phyloP scores from a whole-genome alignment of 352 stramenopile genomes.

The Pythium utonaiense region DNA sequence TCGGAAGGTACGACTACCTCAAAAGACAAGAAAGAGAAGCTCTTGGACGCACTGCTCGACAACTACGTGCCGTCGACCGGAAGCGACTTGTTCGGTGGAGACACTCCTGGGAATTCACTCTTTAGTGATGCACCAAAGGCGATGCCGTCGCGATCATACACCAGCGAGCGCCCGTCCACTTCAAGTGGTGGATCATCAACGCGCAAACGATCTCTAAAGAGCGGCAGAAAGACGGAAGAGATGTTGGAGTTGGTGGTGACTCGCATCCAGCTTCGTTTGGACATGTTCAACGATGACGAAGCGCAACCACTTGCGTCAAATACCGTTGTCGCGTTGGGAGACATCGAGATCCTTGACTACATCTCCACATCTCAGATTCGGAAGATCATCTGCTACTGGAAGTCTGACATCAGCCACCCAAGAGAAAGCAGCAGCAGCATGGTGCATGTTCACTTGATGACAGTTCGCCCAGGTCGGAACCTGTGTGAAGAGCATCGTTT shows the following conservation, averaged over 20 bases:
- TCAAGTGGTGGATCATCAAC: background rate
- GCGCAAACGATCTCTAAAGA: conserved; percentile 66
- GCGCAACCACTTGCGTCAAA: conserved; percentile 71
- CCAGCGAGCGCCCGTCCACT: conserved; percentile 6
- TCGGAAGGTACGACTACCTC: background rate
- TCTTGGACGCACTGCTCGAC: conserved; percentile 77
- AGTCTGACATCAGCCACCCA: conserved; percentile 76
- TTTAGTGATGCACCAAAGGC: conserved; percentile 38
- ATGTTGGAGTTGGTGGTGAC: conserved; percentile 84
- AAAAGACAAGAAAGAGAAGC: conserved; percentile 52
- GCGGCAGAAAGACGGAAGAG: conserved; percentile 83
- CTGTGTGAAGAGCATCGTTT: conserved; percentile 82
- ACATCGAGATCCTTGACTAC: conserved; percentile 86
- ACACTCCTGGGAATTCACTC: conserved; percentile 29
- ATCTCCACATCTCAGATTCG: conserved; percentile 89
- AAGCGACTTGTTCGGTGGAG: conserved; percentile 44
- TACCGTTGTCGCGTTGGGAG: conserved; percentile 65
- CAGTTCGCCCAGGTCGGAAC: conserved; percentile 67
- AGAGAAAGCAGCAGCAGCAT: conserved; percentile 84
- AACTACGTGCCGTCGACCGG: conserved; percentile 74
- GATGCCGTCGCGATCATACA: conserved; percentile 30
- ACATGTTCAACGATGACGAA: conserved; percentile 80
- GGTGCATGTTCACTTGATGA: conserved; percentile 76
- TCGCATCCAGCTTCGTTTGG: conserved; percentile 78
- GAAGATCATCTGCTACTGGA: conserved; percentile 90